Evolutionary conservation across 257 asterid genomes (phyloP), one percentile per base, ranked within the genome.

Genomic region (Solanum sparsipilum): DNA sequence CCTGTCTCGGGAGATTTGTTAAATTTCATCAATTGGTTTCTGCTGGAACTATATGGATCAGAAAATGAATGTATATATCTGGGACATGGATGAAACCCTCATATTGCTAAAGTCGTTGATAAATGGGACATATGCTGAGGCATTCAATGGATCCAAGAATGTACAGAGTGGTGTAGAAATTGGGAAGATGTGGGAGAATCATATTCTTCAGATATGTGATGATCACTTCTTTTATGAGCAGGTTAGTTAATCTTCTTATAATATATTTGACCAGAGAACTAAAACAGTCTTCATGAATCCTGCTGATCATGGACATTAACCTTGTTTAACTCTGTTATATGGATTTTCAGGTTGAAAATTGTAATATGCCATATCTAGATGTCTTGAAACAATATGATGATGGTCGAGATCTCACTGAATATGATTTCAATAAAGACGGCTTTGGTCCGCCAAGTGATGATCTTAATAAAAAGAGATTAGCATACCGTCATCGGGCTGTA

Each of bases 51-150:
- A 46, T 23, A 93, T 93, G 94, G 94, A 93, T 89, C 92, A 83
- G 86, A 96, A 92, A 89, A 86, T 87, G 93, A 92, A 95, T 38
- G 98, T 97, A 89, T 96, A 94, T 90, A 91, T 97, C 84, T 96
- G 99, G 99, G 99, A 97, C 91, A 96, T 97, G 99, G 99, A 97
- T 79, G 99, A 97, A 93, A 97, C 99, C 79, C 97, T 97, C 63
- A 96, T 97, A 90, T 90, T 97, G 91, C 96, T 97, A 38, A 96
- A 95, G 90, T 97, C 98, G 32, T 92, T 97, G 60, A 91, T 94
- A 84, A 88, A 91, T 86, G 98, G 96, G 85, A 87, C 96, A 58
- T 97, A 93, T 90, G 98, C 99, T 56, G 95, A 87, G 88, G 92
- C 94, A 44, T 95, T 90, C 90, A 89, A 92, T 76, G 98, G 98